Conservation (phyloP, 768 basidiomycete genomes). For the Phylloporus rhodoxanthus region DNA sequence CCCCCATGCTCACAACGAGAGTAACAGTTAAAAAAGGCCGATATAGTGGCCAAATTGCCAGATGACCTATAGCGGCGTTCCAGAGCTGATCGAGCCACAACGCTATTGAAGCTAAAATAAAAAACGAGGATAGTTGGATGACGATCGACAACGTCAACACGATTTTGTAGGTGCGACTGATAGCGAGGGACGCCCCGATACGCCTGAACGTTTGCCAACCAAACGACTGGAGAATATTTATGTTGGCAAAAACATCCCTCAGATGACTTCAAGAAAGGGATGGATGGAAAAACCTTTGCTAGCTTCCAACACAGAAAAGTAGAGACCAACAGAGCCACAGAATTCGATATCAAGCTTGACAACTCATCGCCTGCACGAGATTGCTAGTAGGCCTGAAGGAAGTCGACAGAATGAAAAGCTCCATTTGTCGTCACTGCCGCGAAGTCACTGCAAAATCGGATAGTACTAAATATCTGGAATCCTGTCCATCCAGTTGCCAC, state of each 20-base stretch:
- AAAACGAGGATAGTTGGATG: conserved; percentile 74
- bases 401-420: conserved; percentile 49
- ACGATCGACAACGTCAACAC: conserved; percentile 65
- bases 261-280: neutral
- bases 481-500: conserved; percentile 69
- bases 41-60: conserved; percentile 47
- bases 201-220: conserved; percentile 90
- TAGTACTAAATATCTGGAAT: conserved; percentile 60
- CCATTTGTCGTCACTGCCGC: conserved; percentile 53
- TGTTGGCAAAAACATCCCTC: neutral
- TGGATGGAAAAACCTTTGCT: conserved; percentile 47
- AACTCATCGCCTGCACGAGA: conserved; percentile 56
- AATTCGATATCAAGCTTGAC: conserved; percentile 57
- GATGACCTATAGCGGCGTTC: conserved; percentile 56
- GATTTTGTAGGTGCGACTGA: conserved; percentile 70
- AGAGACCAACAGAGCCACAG: conserved; percentile 53
- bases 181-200: conserved; percentile 66
- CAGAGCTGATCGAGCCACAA: conserved; percentile 76
- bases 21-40: conserved; percentile 50
- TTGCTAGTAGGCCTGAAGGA: conserved; percentile 64
- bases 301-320: conserved; percentile 66
- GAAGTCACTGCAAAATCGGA: conserved; percentile 53
- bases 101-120: conserved; percentile 61
- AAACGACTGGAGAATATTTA: conserved; percentile 43
- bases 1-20: conserved; percentile 45